Evolutionary conservation across 305 asterid genomes (phyloP), one percentile per base, ranked within the genome.

Genomic region (Fraxinus nigra): DNA sequence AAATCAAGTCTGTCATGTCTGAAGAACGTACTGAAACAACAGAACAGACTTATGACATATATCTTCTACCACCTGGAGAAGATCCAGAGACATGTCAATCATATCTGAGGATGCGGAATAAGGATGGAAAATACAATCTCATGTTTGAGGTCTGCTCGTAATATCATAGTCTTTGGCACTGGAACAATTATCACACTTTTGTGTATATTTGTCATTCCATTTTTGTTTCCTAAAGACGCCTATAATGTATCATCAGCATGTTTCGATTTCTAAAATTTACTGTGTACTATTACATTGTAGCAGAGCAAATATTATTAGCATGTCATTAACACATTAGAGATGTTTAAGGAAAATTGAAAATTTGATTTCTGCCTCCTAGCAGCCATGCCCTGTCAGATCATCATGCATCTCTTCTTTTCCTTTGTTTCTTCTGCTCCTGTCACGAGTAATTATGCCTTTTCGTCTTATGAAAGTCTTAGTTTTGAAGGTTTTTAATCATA

Each of bases 1-100:
- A 92, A 86, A 88, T 93, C 91, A 97, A 91, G 89, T 83, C 92
- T 75, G 89, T 88, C 84, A 83, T 97, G 87, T 82, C 92, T 24
- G 94, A 92, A 82, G 99, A 89, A 72, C 91, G 87, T 43, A 48
- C 88, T 73, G 98, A 95, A 86, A 81, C 90, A 80, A 89, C 87
- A 1, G 99, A 97, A 85, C 91, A 93, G 85, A 97, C 96, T 56
- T 95, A 95, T 38, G 99, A 97, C 89, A 97, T 97, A 76, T 97
- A 90, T 87, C 99, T 97, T 88, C 87, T 97, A 73, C 99, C 99
- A 70, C 99, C 99, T 67, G 99, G 99, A 74, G 99, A 97, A 88
- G 99, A 97, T 90, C 94, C 99, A 38, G 98, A 97, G 87, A 92
- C 97, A 37, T 95, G 99, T 87, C 98, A 93, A 83, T 97, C 99